Evolutionary conservation across 805 yeast genomes (phyloP), one percentile per base, ranked within the genome.

Genomic region (Komagataella kurtzmanii): DNA sequence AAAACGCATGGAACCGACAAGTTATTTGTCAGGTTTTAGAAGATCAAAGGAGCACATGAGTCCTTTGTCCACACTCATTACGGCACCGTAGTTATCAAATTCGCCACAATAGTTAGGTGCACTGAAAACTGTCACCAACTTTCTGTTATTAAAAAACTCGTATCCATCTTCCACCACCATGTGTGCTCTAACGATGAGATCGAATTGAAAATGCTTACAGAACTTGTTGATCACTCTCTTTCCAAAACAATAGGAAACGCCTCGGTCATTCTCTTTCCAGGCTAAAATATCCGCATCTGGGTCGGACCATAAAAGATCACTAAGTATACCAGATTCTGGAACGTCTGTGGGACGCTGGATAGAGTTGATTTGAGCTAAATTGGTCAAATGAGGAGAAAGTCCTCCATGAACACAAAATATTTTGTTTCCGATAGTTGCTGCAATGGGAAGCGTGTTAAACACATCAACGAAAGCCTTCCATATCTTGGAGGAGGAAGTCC

Each of bases 101-200:
- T 83, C 89, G 7, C 90, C 90, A 68, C 90, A 83, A 60, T 86
- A 86, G 61, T 86, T 86, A 3, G 95, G 95, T 3, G 93, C 95
- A 54, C 83, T 77, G 59, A 86, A 86, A 1, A 86, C 81, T 0
- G 95, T 86, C 1, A 86, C 93, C 52, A 86, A 69, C 62, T 80
- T 81, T 59, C 88, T 70, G 60, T 79, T 81, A 54, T 81, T 82
- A 64, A 83, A 86, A 62, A 86, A 86, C 62, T 86, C 93, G 62
- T 86, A 86, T 2, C 95, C 95, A 62, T 86, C 91, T 63, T 86
- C 91, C 44, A 86, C 95, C 47, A 86, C 93, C 95, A 86, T 86
- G 63, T 86, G 95, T 6, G 91, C 95, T 59, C 95, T 70, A 48
- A 85, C 87, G 55, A 86, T 79, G 61, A 86, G 68, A 66, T 86